Base-by-base conservation (phyloP, 768 basidiomycete genomes). In the Chalciporus sphaerocephalus region DNA sequence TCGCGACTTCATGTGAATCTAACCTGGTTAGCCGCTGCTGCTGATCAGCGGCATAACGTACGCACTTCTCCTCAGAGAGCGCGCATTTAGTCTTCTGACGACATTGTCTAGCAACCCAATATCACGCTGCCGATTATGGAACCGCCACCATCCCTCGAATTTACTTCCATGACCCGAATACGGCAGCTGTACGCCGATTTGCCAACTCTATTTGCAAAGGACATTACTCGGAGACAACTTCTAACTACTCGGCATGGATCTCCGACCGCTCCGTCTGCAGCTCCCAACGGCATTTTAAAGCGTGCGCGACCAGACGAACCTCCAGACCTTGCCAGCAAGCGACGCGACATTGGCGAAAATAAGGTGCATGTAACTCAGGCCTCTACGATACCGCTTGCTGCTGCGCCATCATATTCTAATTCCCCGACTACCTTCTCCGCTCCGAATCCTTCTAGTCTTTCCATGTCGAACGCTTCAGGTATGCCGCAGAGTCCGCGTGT, bases 1-100 rank as follows among this genome's bases (percentile, higher is more conserved):
- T 42, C 46, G 11, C 78, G 86, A 38, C 64, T 90, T 32, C 83
- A 88, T 55, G 75, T 80, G 23, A 90, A 89, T 60, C 70, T 90
- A 12, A 69, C 75, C 2, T 88, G 81, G 81, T 64, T 88, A 52
- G 83, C 84, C 37, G 75, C 79, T 16, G 78, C 76, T n/a, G 81
- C 79, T 33, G 85, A 88, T 53, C 73, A 72, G 62, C 73, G 71
- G 39, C 71, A 69, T 56, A 69, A 66, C 30, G 80, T 81, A 67
- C 40, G 75, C 65, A 44, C 45, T 35, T 48, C 33, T 20, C 38
- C 42, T 39, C 21, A 23, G 21, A 38, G 34, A 36, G 22, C 25
- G 30, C 38, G 10, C 35, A 43, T 47, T n/a, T 38, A 39, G 5
- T 40, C 28, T 44, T 25, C 50, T 53, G 20, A 54, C 17, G 30